A percentile compares a stretch with the other conserved stretches of the same genome.
These are phyloP conservation scores for Drechslerella dactyloides DNA, from an alignment of 2,329 filamentous ascomycete genomes.

Conservation along the genomic window DNA sequence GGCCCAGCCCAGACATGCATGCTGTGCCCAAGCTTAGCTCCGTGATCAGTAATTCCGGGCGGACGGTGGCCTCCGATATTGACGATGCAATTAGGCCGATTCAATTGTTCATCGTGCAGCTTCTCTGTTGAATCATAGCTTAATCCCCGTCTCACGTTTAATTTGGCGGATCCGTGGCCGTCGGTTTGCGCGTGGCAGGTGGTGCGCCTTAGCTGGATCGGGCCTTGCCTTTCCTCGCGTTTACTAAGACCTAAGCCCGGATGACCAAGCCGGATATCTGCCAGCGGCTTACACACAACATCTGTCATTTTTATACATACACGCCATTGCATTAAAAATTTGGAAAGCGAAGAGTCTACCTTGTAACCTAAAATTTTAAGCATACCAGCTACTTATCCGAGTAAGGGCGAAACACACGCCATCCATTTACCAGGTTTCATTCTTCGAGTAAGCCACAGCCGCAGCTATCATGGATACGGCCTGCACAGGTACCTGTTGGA, in stretches of 20 bases:
- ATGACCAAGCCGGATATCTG: background rate
- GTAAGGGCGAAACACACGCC: background rate
- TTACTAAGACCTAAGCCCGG: background rate
- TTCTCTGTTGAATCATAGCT: background rate
- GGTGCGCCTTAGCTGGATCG: background rate
- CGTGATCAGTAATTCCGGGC: constrained; percentile 4
- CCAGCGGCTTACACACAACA: background rate
- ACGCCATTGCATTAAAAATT: background rate
- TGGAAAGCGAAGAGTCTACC: background rate
- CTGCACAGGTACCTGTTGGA: constrained; percentile 13
- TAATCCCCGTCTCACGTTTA: background rate
- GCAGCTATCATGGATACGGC: constrained; percentile 5
- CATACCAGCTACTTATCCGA: too few relatives aligned
- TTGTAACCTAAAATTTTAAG: too few relatives aligned
- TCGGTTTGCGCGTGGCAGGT: background rate
- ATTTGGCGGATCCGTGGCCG: background rate
- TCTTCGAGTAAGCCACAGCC: constrained; percentile 37
- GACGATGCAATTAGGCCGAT: background rate
- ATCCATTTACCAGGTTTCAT: constrained; percentile 13
- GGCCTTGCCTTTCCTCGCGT: background rate
- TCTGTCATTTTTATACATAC: background rate
- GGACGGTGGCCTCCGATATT: background rate
- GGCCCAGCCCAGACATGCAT: background rate
- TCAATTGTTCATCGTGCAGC: background rate
- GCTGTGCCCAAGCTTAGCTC: background rate